phyloP scores from a whole-genome alignment of 768 basidiomycete genomes.

The Trametes coccinea region DNA sequence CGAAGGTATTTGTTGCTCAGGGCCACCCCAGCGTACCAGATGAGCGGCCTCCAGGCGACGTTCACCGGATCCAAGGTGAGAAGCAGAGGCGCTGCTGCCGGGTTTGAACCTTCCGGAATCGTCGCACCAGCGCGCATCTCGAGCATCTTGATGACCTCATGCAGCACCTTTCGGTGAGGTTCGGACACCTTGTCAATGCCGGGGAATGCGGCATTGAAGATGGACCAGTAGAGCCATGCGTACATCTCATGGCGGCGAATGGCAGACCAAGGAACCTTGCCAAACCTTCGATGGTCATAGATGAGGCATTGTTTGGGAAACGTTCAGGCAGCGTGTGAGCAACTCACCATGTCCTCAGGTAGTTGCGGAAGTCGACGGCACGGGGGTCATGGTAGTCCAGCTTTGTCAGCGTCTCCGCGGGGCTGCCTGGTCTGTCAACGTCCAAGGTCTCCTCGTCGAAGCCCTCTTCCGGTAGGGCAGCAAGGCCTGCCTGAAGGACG shows the following conservation, averaged over 20 bases:
- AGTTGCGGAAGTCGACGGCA: slow-evolving; percentile 71
- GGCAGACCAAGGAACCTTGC: slow-evolving; percentile 69
- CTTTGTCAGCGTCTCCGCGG: slow-evolving; percentile 55
- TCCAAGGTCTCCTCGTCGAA: slow-evolving; percentile 57
- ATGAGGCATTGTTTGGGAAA: not conserved
- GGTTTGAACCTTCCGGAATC: slow-evolving; percentile 61
- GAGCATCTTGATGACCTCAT: slow-evolving; percentile 59
- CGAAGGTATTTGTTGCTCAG: slow-evolving; percentile 50
- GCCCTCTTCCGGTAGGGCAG: slow-evolving; percentile 50
- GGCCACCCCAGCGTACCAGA: slow-evolving; percentile 58
- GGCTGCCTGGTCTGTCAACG: slow-evolving; percentile 55
- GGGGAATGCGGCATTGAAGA: slow-evolving; percentile 69
- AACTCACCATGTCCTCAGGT: slow-evolving; percentile 55
- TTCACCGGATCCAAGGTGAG: slow-evolving; percentile 79
- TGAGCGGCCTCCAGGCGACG: slow-evolving; percentile 66
- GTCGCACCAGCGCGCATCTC: slow-evolving; percentile 71
- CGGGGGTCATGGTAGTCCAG: slow-evolving; percentile 68
- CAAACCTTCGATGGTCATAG: slow-evolving; percentile 57
- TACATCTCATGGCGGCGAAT: slow-evolving; percentile 63
- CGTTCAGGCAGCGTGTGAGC: not conserved
- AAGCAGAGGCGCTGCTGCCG: slow-evolving; percentile 53
- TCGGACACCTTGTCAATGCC: slow-evolving; percentile 47
- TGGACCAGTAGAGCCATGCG: slow-evolving; percentile 83
- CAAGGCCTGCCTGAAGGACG: slow-evolving; percentile 65
- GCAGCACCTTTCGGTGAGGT: slow-evolving; percentile 50